Base-by-base conservation (phyloP, 306 rosid species). In the Argentina anserina region DNA sequence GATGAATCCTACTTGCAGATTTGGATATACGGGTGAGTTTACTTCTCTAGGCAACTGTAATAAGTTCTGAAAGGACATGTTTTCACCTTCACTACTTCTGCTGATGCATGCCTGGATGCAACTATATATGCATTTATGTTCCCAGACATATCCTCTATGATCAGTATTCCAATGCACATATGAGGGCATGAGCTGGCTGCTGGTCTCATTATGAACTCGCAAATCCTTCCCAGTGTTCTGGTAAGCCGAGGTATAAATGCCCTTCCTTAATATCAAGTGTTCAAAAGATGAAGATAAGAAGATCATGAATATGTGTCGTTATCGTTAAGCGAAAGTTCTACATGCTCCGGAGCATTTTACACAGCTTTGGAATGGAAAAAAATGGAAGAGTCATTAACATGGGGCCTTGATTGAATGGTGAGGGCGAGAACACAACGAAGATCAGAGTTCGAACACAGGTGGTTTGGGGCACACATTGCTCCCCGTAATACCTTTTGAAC, bases 11-110 rank as follows among this genome's bases (percentile, higher is more conserved):
- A 33, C 14, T 62, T 72, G 42, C 25, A 7, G 39, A 34, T 41
- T 72, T n/a, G 40, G 40, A 59, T 59, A 59, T 59, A 70, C 33
- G 53, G 43, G 71, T 60, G 78, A 70, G 73, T 85, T 88, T 76
- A 80, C 82, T 79, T 76, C 75, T 17, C 45, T 69, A 29, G 28
- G 40, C 67, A 61, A n/a, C 67, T 21, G 69, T 70, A 69, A 72
- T 84, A 52, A 80, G 77, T 76, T 73, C 23, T 74, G 87, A 79
- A 75, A 79, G 72, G 89, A 75, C 82, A 58, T 55, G 23, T 55
- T 50, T 34, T 58, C 45, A 41, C 60, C 52, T 26, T 60, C 33
- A 37, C 52, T 55, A 15, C 61, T 55, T 63, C 29, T 25, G 13
- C 14, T 17, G 12, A 17, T 13, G 45, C 45, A 26, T 28, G 26